Evolutionary conservation across 345 rosid species (phyloP).

Genomic region (Brassica incana): DNA sequence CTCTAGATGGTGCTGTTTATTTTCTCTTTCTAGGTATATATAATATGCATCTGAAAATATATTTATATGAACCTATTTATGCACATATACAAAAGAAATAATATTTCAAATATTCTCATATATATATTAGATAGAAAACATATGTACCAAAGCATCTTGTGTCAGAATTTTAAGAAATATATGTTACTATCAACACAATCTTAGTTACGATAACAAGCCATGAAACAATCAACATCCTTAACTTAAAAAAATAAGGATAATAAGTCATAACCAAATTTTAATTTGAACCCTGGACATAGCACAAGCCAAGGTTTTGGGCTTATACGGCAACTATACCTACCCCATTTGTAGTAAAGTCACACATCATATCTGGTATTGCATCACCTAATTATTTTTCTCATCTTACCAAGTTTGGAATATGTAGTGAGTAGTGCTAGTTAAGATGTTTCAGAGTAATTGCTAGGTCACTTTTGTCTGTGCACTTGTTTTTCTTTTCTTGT

Average conservation of each 20-base stretch:
- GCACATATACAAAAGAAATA: background rate
- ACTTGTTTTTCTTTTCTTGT: too few relatives aligned
- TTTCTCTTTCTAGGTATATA: background rate
- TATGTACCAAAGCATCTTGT: constrained; percentile 1
- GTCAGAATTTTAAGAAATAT: background rate
- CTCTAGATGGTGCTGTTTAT: background rate
- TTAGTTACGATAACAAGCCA: background rate
- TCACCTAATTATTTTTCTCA: background rate
- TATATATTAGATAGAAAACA: background rate
- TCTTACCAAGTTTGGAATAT: background rate
- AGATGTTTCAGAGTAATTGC: background rate
- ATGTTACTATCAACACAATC: background rate
- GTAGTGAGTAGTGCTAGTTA: too few relatives aligned
- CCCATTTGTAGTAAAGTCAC: constrained; percentile 2
- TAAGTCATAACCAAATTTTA: background rate
- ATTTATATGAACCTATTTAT: background rate
- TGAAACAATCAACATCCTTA: constrained; percentile 15
- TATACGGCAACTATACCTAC: too few relatives aligned
- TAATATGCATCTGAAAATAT: background rate
- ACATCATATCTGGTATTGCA: background rate
- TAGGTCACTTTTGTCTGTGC: too few relatives aligned
- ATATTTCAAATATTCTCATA: background rate
- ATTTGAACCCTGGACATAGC: background rate
- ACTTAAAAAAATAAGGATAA: background rate
- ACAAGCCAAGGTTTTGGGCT: background rate